phyloP scores from a whole-genome alignment of 2,329 filamentous ascomycete genomes.

The Emydomyces testavorans region DNA sequence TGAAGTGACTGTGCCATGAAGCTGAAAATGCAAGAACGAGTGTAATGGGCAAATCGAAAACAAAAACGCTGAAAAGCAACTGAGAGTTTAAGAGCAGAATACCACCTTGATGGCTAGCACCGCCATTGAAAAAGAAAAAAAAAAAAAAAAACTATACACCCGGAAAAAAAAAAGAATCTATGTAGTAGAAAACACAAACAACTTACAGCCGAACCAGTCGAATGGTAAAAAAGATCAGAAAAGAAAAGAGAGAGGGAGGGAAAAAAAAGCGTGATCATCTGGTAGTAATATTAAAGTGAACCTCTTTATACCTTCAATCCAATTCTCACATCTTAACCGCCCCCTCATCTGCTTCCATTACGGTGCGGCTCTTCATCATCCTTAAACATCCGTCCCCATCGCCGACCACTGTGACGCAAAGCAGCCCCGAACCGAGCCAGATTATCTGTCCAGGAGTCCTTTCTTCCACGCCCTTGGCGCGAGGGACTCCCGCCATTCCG shows the following conservation, averaged over 20 bases:
- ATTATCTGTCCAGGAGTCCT: constrained; percentile 14
- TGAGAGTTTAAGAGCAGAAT: too few species aligned
- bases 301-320: constrained; percentile 1
- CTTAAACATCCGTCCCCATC: constrained; percentile 4
- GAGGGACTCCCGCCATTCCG: not conserved
- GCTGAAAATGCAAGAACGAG: too few species aligned
- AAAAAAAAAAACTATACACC: too few species aligned
- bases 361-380: not conserved
- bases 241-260: not conserved
- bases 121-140: too few species aligned
- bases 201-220: too few species aligned
- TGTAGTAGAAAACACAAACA: not conserved
- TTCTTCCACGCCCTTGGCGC: constrained; percentile 8
- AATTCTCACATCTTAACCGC: not conserved
- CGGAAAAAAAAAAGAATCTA: too few species aligned
- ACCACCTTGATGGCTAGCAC: too few species aligned
- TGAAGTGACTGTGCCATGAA: too few species aligned
- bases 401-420: constrained; percentile 9
- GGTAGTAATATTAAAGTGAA: not conserved
- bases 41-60: too few species aligned
- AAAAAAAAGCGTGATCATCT: not conserved
- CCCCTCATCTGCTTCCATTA: not conserved
- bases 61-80: too few species aligned
- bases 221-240: not conserved
- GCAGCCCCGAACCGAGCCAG: constrained; percentile 9